Conservation (phyloP, 2,329 filamentous ascomycete species). For the Diplocarpon mali region DNA sequence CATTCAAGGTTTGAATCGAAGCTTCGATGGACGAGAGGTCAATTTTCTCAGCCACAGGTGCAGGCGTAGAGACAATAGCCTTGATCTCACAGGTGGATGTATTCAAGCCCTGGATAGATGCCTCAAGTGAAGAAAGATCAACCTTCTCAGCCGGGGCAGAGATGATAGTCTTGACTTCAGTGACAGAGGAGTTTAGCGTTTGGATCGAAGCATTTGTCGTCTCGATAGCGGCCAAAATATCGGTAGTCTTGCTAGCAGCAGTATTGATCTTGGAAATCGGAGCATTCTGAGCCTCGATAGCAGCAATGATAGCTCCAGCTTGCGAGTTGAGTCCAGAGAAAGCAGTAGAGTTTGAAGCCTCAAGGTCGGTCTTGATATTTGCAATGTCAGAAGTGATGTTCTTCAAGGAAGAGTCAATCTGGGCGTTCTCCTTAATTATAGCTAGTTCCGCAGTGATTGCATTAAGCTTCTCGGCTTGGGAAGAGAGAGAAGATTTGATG, state of each 20-base stretch:
- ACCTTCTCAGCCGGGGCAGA: constrained; percentile 3
- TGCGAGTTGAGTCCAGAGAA: constrained; percentile 14
- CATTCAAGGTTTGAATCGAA: constrained; percentile 6
- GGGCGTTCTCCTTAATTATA: constrained; percentile 16
- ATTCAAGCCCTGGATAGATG: constrained; percentile 8
- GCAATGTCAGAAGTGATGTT: constrained; percentile 13
- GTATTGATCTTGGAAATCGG: constrained; percentile 22
- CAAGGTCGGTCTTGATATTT: constrained; percentile 17
- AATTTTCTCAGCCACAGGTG: not conserved
- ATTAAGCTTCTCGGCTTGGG: constrained; percentile 15
- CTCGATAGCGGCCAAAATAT: constrained; percentile 16
- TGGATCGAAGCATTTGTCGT: constrained; percentile 11
- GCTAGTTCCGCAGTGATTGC: constrained; percentile 16
- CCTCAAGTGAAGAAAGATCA: constrained; percentile 8
- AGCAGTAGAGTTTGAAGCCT: constrained; percentile 9
- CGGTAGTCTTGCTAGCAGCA: constrained; percentile 14
- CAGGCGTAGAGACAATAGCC: constrained; percentile 5
- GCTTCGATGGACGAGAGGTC: constrained; percentile 9
- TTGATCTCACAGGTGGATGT: constrained; percentile 6
- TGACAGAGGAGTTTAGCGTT: not conserved
- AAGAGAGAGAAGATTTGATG: constrained; percentile 10
- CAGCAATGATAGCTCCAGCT: constrained; percentile 13
- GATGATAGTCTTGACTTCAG: constrained; percentile 6
- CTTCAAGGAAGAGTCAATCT: constrained; percentile 10
- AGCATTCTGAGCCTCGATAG: constrained; percentile 17